These are phyloP conservation scores for Krasilnikovozyma curviuscula DNA, from an alignment of 768 basidiomycete genomes.

Conservation along the genomic window DNA sequence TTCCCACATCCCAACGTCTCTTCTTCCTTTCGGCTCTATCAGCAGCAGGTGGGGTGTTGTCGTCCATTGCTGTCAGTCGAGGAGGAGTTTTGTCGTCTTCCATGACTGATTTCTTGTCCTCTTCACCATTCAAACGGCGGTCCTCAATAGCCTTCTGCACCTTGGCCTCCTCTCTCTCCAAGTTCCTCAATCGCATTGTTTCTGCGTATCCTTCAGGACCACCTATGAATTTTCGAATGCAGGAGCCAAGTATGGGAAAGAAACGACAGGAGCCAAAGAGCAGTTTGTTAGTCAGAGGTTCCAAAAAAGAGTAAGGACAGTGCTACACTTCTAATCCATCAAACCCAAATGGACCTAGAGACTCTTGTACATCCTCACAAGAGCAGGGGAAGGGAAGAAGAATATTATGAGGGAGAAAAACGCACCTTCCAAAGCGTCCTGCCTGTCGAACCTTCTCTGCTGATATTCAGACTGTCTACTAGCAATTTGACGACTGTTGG, in stretches of 20 bases:
- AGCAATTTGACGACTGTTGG: conserved; percentile 81
- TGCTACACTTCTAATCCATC: too few relatives aligned
- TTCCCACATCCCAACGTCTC: conserved; percentile 18
- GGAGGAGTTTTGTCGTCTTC: conserved; percentile 70
- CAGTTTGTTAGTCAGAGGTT: background rate
- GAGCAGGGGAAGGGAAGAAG: too few relatives aligned
- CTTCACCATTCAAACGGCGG: conserved; percentile 35
- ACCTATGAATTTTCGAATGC: too few relatives aligned
- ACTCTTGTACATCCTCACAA: too few relatives aligned
- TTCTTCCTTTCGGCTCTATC: conserved; percentile 12
- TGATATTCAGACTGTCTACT: conserved; percentile 89
- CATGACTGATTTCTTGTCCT: conserved; percentile 36
- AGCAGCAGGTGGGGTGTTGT: conserved; percentile 26
- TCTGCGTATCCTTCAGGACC: conserved; percentile 75
- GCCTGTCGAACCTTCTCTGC: conserved; percentile 67
- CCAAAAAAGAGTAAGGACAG: background rate
- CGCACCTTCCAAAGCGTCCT: conserved; percentile 31
- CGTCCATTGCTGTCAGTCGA: conserved; percentile 35
- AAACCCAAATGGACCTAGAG: background rate
- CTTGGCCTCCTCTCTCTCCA: conserved; percentile 82
- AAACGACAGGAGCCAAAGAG: background rate
- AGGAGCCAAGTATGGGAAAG: too few relatives aligned
- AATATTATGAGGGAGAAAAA: too few relatives aligned
- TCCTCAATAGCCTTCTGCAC: conserved; percentile 73
- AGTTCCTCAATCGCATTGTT: conserved; percentile 70